Percentiles rank a stretch among this genome's conserved stretches.
Conservation (phyloP, 441 rosid genomes). For the Adansonia gregorii region DNA sequence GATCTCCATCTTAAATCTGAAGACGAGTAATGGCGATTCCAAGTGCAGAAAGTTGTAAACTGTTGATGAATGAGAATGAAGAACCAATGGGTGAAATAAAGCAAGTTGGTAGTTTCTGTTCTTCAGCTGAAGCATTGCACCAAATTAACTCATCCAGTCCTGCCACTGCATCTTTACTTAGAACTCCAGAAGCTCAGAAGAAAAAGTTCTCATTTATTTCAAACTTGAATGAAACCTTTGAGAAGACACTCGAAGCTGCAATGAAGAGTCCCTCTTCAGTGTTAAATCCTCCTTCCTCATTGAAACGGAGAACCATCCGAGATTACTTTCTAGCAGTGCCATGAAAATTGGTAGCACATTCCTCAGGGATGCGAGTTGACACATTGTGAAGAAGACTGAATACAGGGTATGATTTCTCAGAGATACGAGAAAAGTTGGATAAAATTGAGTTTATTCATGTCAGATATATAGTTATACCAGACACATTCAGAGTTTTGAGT, state of each 20-base stretch:
- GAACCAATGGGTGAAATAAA: conserved; percentile 39
- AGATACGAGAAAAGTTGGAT: too few relatives aligned
- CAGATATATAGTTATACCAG: not conserved
- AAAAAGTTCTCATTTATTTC: conserved; percentile 36
- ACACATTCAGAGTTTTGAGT: not conserved
- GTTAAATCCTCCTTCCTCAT: conserved; percentile 77
- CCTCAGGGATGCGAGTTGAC: not conserved
- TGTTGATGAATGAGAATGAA: conserved; percentile 43
- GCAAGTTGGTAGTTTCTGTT: conserved; percentile 28
- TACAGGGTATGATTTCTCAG: not conserved
- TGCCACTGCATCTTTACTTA: conserved; percentile 33
- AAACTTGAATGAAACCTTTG: conserved; percentile 43
- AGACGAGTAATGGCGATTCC: conserved; percentile 74
- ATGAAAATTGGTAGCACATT: conserved; percentile 23
- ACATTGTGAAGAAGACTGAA: not conserved
- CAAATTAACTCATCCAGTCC: conserved; percentile 37
- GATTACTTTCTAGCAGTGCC: conserved; percentile 72
- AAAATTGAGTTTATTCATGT: too few relatives aligned
- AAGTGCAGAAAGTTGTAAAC: conserved; percentile 44
- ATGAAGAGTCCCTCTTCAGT: conserved; percentile 79
- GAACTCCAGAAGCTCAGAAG: conserved; percentile 64
- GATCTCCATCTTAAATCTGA: conserved; percentile 52
- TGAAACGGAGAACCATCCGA: conserved; percentile 80
- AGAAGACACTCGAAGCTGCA: conserved; percentile 65
- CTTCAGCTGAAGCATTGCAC: conserved; percentile 31